Base-by-base conservation (phyloP, 1,284 basidiomycete genomes). In the Cryptococcus sp. region DNA sequence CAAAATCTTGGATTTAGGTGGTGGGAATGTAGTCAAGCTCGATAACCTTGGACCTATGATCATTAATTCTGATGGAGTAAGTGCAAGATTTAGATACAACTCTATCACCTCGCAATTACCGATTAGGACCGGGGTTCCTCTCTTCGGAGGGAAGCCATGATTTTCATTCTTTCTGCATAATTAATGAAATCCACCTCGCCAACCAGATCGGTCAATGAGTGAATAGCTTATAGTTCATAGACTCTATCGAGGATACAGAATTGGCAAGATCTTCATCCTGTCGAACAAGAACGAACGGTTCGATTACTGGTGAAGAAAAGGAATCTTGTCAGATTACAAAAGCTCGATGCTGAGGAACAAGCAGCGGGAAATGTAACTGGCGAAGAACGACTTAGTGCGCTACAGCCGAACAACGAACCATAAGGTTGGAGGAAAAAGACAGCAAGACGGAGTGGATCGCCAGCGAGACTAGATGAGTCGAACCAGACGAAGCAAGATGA, bases 31-130 rank as follows among this genome's bases (percentile, higher is more conserved):
- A 1, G 59, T 77, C 49, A 72, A 74, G 61, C 61, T 77, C 0
- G 76, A 77, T 56, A 62, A 58, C 35, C 61, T 77, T 1, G 76
- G 76, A 5, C 76, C 76, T 0, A 71, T 77, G 69, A 74, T 77
- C 51, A 65, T 77, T 50, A 76, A 77, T 58, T 67, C 68, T n/a
- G 74, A 77, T 46, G 73, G 74, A 1, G 75, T 77, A 57, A 62
- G 74, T 72, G 8, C 2, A 23, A 23, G 23, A 23, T 23, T 23
- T 2, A 23, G 23, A 1, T 2, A 23, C 23, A 23, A 23, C n/a
- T n/a, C n/a, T n/a, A n/a, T n/a, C n/a, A n/a, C n/a, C n/a, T n/a
- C n/a, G n/a, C n/a, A n/a, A n/a, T n/a, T n/a, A n/a, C n/a, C n/a
- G n/a, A n/a, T n/a, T n/a, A n/a, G n/a, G n/a, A 23, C 23, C 23